Base-by-base conservation (phyloP, 2,329 filamentous ascomycete genomes). In the Aspergillus awamori region DNA sequence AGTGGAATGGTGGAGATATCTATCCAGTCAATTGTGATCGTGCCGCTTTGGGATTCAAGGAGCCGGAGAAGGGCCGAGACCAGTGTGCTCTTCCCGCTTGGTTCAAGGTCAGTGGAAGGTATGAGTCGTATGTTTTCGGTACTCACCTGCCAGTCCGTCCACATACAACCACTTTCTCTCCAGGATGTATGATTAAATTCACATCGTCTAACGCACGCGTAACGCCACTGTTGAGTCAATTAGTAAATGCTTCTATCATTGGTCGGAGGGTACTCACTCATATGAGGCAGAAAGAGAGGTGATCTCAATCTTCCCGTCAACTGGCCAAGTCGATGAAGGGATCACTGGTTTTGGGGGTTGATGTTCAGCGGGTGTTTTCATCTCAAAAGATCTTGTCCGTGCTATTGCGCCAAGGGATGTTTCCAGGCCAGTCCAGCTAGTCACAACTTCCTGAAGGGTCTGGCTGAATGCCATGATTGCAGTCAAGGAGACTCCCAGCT, bases 401-500 rank as follows among this genome's bases (percentile, higher is more conserved):
- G 39, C 39, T 8, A 56, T 43, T 5, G 53, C 53, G 22, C 53
- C 53, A n/a, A 56, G 39, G 2, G 39, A 47, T 20, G 53, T 56
- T 15, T 56, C 53, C 24, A 56, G 11, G 8, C 39, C 30, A 1
- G 53, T 56, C 41, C 41, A 56, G 5, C 24, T 47, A 0, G 39
- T 15, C 10, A 56, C 39, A 10, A 56, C 5, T 20, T 56, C 53
- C 8, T 45, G 39, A 7, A 56, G 17, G 3, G 24, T 45, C 26
- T 56, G 53, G 33, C 39, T 56, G 17, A 56, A 56, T 0, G 53
- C 39, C 39, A 56, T 56, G 5, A 56, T 45, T n/a, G 53, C 39
- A 3, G 39, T 56, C 17, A 56, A 47, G 3, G 39, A 56, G 1
- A 56, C 53, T 1, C 53, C 53, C 5, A 56, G n/a, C 11, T 55